Evolutionary conservation across 148 eudicot genomes (phyloP), one percentile per base, ranked within the genome.

Genomic region (Gaultheria prostrata): DNA sequence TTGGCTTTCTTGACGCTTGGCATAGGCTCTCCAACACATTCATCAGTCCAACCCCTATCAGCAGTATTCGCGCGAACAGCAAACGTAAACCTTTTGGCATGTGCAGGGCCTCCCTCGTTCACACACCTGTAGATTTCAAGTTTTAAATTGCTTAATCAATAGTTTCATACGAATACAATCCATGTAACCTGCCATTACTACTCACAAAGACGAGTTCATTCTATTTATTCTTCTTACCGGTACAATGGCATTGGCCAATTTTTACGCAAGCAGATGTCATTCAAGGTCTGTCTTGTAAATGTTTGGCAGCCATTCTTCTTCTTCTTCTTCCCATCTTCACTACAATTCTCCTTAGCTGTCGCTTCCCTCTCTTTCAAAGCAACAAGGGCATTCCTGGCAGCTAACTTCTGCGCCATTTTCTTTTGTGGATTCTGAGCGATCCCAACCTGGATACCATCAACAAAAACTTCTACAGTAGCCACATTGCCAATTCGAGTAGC

Each of bases 191-290:
- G n/a, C 46, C 63, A 45, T 69, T 21, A 56, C 35, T 20, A 14
- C 45, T 18, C 30, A 54, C 72, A 75, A 81, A 76, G 65, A 79
- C 2, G 43, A 20, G 43, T 26, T 24, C 26, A 76, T 61, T 11
- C 39, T 14, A 35, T 28, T 3, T 39, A 46, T 15, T 32, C 54
- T 80, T 61, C 85, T 87, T 90, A 97, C 99, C 94, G 85, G 87
- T 97, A 97, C 59, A 92, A 84, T 30, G 99, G 99, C 98, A 97
- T 97, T 33, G 99, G 99, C 99, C 99, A 97, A 88, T 97, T 97
- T 84, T 89, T 92, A 15, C 99, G 97, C 89, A 97, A 84, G 84
- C 99, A 97, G 21, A 97, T 97, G 84, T 97, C 99, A 70, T 97
- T 97, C 81, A 97, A 83, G 12, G 99, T 97, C 89, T 97, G 99